A percentile compares a stretch with the other conserved stretches of the same genome.
Evolutionary conservation across 306 rosid species (phyloP).

Genomic region (Dalbergia oliveri): DNA sequence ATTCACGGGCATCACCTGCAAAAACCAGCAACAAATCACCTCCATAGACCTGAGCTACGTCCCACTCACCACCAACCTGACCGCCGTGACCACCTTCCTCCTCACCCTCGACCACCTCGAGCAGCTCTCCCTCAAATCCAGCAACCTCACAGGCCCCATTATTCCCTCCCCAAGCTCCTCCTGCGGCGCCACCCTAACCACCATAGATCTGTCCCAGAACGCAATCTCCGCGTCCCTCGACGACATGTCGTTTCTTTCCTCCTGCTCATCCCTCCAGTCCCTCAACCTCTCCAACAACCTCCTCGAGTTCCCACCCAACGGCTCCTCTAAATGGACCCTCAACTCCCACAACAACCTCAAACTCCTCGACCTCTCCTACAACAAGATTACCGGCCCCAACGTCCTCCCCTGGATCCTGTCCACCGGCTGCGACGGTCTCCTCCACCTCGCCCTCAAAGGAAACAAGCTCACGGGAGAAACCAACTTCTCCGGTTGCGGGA

Average conservation of each 20-base stretch:
- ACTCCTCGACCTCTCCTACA: slow-evolving; percentile 74
- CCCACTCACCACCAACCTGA: slow-evolving; percentile 64
- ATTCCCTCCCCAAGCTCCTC: slow-evolving; percentile 48
- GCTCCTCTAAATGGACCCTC: slow-evolving; percentile 34
- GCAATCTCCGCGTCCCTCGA: slow-evolving; percentile 61
- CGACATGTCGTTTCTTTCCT: slow-evolving; percentile 46
- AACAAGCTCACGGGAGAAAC: slow-evolving; percentile 72
- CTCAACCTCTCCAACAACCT: slow-evolving; percentile 74
- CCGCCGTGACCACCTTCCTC: slow-evolving; percentile 54
- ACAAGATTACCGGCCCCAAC: slow-evolving; percentile 61
- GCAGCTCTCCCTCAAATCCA: slow-evolving; percentile 53
- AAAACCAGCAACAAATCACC: slow-evolving; percentile 53
- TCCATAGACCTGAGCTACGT: slow-evolving; percentile 68
- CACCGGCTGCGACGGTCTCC: slow-evolving; percentile 50
- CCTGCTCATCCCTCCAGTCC: slow-evolving; percentile 61
- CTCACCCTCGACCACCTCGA: slow-evolving; percentile 67
- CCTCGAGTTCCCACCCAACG: slow-evolving; percentile 26
- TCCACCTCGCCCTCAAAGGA: slow-evolving; percentile 57
- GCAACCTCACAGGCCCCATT: slow-evolving; percentile 71
- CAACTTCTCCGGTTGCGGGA: slow-evolving; percentile 55
- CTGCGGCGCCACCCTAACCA: slow-evolving; percentile 62
- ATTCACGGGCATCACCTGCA: slow-evolving; percentile 72
- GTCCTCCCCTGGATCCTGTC: slow-evolving; percentile 67
- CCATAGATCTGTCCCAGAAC: slow-evolving; percentile 84
- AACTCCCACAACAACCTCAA: slow-evolving; percentile 34